Evolutionary conservation across 2,329 filamentous ascomycete species (phyloP).

Genomic region (Diaporthe helianthi): DNA sequence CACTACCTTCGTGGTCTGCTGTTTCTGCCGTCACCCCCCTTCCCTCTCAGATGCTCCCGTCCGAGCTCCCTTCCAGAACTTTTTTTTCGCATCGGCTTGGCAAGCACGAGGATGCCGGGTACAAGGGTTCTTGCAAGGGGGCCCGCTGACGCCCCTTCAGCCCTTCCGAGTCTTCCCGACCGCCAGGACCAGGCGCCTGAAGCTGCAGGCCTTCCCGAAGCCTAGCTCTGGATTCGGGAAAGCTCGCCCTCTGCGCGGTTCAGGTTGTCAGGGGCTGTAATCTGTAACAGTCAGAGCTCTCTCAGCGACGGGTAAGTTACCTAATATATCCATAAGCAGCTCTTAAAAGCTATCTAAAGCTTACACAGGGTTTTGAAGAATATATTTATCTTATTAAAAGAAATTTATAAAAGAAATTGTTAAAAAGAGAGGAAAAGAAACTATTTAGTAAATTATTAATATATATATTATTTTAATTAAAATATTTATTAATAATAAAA

Average conservation of each 20-base stretch:
- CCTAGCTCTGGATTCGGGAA: conserved; percentile 20
- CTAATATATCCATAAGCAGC: no score
- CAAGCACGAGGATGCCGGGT: conserved; percentile 16
- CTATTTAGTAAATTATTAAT: no score
- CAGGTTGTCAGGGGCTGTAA: no score
- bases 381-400: no score
- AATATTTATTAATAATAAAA: no score
- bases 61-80: conserved; percentile 27
- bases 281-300: no score
- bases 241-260: background rate
- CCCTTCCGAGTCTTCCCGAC: conserved; percentile 27
- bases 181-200: background rate
- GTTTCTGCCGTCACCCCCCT: conserved; percentile 21
- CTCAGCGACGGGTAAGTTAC: no score
- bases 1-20: conserved; percentile 12
- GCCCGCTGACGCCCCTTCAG: conserved; percentile 5
- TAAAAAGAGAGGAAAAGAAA: no score
- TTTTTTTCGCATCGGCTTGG: conserved; percentile 20
- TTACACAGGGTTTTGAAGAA: no score
- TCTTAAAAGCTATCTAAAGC: no score
- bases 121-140: conserved; percentile 5
- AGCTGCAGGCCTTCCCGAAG: conserved; percentile 23
- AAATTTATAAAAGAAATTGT: no score
- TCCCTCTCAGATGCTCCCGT: background rate
- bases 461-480: no score